Conservation (phyloP, 2,329 filamentous ascomycete genomes). For the Aureobasidium sp. region DNA sequence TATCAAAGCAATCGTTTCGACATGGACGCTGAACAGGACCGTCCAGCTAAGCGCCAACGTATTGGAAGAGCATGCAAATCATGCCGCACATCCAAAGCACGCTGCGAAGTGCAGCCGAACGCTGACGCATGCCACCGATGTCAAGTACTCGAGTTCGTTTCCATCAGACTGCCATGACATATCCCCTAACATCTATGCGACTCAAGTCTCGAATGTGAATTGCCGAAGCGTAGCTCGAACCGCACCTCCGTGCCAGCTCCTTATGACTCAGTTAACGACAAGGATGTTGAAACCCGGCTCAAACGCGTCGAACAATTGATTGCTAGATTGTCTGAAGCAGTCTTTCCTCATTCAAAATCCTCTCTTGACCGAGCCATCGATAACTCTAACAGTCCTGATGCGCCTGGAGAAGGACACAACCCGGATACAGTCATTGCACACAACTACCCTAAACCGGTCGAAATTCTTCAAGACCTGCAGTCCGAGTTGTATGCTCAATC, state of each 20-base stretch:
- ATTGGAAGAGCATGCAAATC: constrained; percentile 4
- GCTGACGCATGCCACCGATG: constrained; percentile 4
- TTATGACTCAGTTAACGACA: not conserved
- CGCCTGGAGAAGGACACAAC: not conserved
- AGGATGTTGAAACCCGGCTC: not conserved
- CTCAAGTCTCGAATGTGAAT: not conserved
- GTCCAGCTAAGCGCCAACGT: constrained; percentile 5
- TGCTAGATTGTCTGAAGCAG: not conserved
- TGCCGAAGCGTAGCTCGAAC: not conserved
- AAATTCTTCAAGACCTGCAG: constrained; percentile 12
- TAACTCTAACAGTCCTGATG: not conserved
- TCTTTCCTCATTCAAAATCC: not conserved
- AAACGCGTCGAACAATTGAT: constrained; percentile 1
- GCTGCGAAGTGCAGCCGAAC: not conserved
- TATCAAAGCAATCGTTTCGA: not conserved
- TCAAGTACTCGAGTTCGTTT: constrained; percentile 11
- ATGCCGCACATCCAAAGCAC: constrained; percentile 12
- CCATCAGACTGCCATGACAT: not conserved
- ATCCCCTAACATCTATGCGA: not conserved
- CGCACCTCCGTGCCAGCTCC: not conserved
- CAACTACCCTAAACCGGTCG: constrained; percentile 9
- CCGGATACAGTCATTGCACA: not conserved
- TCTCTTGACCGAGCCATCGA: not conserved
- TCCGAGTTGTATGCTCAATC: not conserved
- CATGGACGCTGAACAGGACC: not conserved